Base-by-base conservation (phyloP, 2,329 filamentous ascomycete genomes). In the Fusarium clavum region DNA sequence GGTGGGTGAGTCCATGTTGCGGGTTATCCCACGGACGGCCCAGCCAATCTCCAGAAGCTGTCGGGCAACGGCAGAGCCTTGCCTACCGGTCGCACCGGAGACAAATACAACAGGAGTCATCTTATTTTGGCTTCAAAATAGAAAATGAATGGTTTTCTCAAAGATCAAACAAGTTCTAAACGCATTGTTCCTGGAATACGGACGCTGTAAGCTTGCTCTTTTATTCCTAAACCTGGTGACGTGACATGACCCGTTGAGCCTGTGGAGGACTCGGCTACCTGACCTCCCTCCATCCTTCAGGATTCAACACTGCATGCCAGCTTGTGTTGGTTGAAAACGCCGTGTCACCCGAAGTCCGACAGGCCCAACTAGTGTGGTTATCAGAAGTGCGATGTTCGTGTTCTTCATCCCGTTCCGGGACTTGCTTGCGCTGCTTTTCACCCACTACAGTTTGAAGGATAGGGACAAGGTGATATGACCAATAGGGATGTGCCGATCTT, bases 41-140 rank as follows among this genome's bases (percentile, higher is more conserved):
- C 61, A 63, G 3, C 58, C 58, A 4, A 48, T 29, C 4, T 56
- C 43, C 4, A 56, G 16, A 2, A 63, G 48, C 10, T 22, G 43
- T 8, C 43, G 45, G 16, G 58, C 43, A 13, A 63, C 61, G 1
- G 61, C 58, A 2, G 34, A 57, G 5, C 61, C 61, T 46, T 63
- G 61, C 13, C 41, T 43, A 3, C 61, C 61, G 3, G 61, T 63
- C 8, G 58, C 58, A 8, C 61, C 58, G 4, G 58, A 47, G 1
- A 63, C 61, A 18, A 63, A 63, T 16, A n/a, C 43, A 8, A 20
- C 47, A 4, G 29, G 29, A 5, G 43, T 10, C 58, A 63, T 63
- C 12, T 16, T 24, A 2, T 10, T 43, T 16, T 24, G 10, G 20
- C 12, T 20, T 7, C 8, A 12, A 10, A 32, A 14, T 10, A 22